phyloP scores from a whole-genome alignment of 2,329 filamentous ascomycete genomes.

The Penicillium fuscoglaucum region DNA sequence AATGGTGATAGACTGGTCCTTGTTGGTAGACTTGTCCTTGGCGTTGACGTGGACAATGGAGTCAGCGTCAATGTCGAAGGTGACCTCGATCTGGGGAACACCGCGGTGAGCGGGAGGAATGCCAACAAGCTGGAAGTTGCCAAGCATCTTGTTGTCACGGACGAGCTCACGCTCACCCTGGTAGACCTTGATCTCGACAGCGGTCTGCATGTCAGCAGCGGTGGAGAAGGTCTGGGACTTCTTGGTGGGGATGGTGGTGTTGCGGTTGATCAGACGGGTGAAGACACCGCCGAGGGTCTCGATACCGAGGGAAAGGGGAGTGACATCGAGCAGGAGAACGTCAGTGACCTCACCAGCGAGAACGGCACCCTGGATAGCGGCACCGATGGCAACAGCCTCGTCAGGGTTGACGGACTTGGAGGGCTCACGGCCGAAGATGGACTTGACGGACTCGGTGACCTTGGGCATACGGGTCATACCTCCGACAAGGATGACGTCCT shows the following conservation, averaged over 20 bases:
- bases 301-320: conserved; percentile 93
- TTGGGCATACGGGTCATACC: conserved; percentile 99
- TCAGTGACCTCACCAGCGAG: conserved; percentile 96
- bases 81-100: conserved; percentile 95
- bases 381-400: conserved; percentile 96
- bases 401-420: conserved; percentile 99
- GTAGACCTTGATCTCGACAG: conserved; percentile 99
- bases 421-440: conserved; percentile 92
- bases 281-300: conserved; percentile 98
- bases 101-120: conserved; percentile 95
- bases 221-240: conserved; percentile 99
- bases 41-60: conserved; percentile 97
- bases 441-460: conserved; percentile 93
- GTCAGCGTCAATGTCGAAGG: conserved; percentile 97
- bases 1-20: conserved; percentile 99
- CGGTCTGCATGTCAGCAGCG: conserved; percentile 95
- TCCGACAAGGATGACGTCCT: conserved; percentile 97
- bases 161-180: conserved; percentile 99
- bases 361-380: conserved; percentile 94
- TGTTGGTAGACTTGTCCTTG: conserved; percentile 99
- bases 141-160: conserved; percentile 96
- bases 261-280: conserved; percentile 96
- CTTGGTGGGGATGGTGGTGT: conserved; percentile 99
- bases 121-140: conserved; percentile 98
- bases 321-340: conserved; percentile 91